These are phyloP conservation scores for Schizosaccharomyces versatilis DNA, from an alignment of 1,139 yeast genomes.

Conservation along the genomic window DNA sequence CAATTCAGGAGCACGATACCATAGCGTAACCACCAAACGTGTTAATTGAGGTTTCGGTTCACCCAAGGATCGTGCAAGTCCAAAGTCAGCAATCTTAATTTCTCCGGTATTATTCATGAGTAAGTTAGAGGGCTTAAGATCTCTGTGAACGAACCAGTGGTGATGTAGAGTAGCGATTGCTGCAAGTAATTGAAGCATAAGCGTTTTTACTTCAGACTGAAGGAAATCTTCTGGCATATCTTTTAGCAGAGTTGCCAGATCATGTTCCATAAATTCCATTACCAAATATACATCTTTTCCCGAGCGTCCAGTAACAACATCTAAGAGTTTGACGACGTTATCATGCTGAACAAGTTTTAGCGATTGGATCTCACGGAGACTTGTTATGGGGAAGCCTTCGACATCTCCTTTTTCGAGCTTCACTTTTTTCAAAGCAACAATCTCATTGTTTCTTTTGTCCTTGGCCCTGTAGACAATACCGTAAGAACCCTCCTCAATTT, in stretches of 20 bases:
- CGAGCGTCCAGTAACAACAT: slow-evolving; percentile 15
- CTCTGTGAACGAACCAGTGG: slow-evolving; percentile 38
- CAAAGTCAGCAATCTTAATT: slow-evolving; percentile 39
- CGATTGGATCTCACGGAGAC: slow-evolving; percentile 60
- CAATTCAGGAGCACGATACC: slow-evolving; percentile 28
- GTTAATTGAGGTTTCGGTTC: slow-evolving; percentile 12
- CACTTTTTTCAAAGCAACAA: slow-evolving; percentile 38
- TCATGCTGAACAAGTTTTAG: slow-evolving; percentile 37
- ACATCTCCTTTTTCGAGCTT: slow-evolving; percentile 27
- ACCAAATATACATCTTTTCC: slow-evolving; percentile 15
- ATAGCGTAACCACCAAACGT: slow-evolving; percentile 18
- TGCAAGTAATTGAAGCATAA: slow-evolving; percentile 17
- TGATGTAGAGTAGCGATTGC: slow-evolving; percentile 26
- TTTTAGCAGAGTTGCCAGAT: slow-evolving; percentile 15
- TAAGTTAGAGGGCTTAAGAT: slow-evolving; percentile 45
- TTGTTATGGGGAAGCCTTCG: slow-evolving; percentile 61
- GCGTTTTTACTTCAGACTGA: slow-evolving; percentile 18
- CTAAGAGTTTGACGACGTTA: slow-evolving; percentile 46
- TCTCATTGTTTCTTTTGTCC: slow-evolving; percentile 28
- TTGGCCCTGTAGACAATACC: slow-evolving; percentile 31
- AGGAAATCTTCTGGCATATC: slow-evolving; percentile 15
- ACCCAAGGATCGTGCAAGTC: slow-evolving; percentile 21
- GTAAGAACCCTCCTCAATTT: slow-evolving; percentile 26
- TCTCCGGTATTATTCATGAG: slow-evolving; percentile 31
- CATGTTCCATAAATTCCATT: slow-evolving; percentile 20